Evolutionary conservation across 2,329 filamentous ascomycete species (phyloP).

Genomic region (Xylariomycetidae sp.): DNA sequence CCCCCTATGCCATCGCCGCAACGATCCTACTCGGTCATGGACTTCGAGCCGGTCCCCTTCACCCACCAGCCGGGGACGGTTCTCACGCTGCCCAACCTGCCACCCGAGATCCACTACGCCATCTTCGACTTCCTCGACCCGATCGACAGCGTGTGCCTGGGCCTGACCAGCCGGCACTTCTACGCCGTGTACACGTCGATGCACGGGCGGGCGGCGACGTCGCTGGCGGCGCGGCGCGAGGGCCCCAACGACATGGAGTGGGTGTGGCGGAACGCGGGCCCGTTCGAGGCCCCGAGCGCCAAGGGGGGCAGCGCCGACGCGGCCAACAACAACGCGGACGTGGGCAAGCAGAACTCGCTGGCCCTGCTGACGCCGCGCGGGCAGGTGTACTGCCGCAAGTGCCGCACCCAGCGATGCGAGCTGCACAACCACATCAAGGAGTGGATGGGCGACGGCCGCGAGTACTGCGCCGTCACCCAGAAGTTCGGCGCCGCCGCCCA

Average conservation of each 20-base stretch:
- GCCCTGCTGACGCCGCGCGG: slow-evolving; percentile 47
- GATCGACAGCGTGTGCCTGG: slow-evolving; percentile 58
- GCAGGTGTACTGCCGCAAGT: slow-evolving; percentile 57
- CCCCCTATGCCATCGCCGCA: slow-evolving; percentile 40
- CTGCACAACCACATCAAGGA: slow-evolving; percentile 55
- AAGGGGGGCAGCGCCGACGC: neutral
- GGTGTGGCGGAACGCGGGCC: slow-evolving; percentile 53
- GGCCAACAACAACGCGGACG: neutral
- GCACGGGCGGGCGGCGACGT: slow-evolving; percentile 50
- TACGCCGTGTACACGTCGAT: slow-evolving; percentile 53
- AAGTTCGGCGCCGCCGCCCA: slow-evolving; percentile 47
- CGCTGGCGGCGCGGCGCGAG: slow-evolving; percentile 48
- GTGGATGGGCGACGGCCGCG: slow-evolving; percentile 50
- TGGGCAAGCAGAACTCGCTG: slow-evolving; percentile 25
- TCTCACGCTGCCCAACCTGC: slow-evolving; percentile 46
- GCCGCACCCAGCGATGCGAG: slow-evolving; percentile 55
- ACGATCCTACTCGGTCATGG: slow-evolving; percentile 55
- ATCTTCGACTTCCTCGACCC: slow-evolving; percentile 59
- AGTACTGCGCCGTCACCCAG: slow-evolving; percentile 56
- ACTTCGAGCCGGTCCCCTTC: slow-evolving; percentile 49
- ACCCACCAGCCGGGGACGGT: slow-evolving; percentile 41
- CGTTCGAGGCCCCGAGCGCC: slow-evolving; percentile 27
- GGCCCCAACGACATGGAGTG: slow-evolving; percentile 60
- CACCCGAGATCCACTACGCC: slow-evolving; percentile 53
- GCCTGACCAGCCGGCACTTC: slow-evolving; percentile 50